Conservation (phyloP, 2,329 filamentous ascomycete species). For the Xylariomycetidae sp. region DNA sequence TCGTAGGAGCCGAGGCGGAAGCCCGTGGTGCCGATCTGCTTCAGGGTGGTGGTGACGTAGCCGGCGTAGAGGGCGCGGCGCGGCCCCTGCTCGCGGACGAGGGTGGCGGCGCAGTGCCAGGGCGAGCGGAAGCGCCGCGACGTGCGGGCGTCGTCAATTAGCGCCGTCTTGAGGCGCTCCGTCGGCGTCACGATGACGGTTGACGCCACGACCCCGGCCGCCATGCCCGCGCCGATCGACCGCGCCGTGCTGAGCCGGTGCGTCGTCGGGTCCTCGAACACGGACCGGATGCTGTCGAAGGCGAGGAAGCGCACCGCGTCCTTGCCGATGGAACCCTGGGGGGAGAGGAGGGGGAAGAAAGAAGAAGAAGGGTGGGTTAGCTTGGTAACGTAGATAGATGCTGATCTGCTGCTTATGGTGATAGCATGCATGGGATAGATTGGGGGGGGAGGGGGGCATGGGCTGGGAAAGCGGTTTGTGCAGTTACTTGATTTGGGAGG, state of each 20-base stretch:
- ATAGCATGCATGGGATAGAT: no score
- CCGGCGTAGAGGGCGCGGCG: conserved; percentile 51
- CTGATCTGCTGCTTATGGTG: no score
- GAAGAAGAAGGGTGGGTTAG: conserved; percentile 1
- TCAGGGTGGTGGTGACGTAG: conserved; percentile 56
- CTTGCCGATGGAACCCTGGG: conserved; percentile 52
- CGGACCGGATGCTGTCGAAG: conserved; percentile 57
- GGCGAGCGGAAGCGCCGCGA: conserved; percentile 40
- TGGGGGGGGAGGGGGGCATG: no score
- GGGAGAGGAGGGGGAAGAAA: conserved; percentile 1
- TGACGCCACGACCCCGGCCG: conserved; percentile 52
- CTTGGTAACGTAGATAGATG: no score
- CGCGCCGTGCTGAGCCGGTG: conserved; percentile 49
- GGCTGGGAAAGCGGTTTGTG: no score
- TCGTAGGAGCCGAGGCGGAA: conserved; percentile 61
- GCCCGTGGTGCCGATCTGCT: conserved; percentile 57
- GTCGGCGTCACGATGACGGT: conserved; percentile 57
- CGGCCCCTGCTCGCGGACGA: conserved; percentile 49
- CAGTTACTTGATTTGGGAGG: no score
- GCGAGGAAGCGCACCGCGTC: conserved; percentile 59
- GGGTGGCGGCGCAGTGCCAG: conserved; percentile 43
- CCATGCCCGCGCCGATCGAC: conserved; percentile 55
- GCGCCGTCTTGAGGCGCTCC: conserved; percentile 59
- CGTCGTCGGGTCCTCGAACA: conserved; percentile 45
- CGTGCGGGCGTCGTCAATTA: conserved; percentile 53